Percentiles rank a stretch among this genome's conserved stretches.
These are phyloP conservation scores for Boletus speciosus DNA, from an alignment of 768 basidiomycete species.

Conservation along the genomic window DNA sequence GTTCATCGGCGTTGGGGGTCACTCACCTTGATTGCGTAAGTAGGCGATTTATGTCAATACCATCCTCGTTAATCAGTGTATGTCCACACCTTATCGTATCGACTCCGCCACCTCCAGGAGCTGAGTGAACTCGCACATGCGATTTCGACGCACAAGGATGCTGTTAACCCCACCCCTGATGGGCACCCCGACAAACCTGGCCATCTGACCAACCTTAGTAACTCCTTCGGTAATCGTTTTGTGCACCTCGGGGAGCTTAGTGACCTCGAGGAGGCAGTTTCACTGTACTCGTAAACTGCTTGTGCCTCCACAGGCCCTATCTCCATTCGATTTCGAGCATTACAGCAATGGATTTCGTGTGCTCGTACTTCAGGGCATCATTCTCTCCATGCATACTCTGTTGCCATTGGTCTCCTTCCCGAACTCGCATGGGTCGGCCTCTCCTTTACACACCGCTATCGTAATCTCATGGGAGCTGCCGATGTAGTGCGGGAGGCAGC, in stretches of 20 bases:
- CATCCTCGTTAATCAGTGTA: neutral
- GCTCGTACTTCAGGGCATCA: too few species aligned
- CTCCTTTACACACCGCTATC: neutral
- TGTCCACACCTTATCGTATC: neutral
- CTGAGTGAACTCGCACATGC: neutral
- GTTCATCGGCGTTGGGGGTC: neutral
- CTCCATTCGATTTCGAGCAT: too few species aligned
- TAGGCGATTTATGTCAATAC: neutral
- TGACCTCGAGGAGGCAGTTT: neutral
- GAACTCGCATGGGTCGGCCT: too few species aligned
- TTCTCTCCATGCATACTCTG: too few species aligned
- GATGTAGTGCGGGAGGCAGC: conserved; percentile 8
- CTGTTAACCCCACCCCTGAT: neutral
- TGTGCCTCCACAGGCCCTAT: neutral
- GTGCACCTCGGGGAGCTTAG: neutral
- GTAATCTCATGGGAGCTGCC: neutral
- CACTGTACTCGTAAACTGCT: neutral
- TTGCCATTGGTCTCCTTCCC: too few species aligned
- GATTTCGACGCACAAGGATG: neutral
- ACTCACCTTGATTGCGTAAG: neutral
- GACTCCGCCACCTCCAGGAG: neutral
- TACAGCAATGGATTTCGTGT: too few species aligned
- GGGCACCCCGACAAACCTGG: neutral
- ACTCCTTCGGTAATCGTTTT: neutral
- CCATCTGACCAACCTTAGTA: neutral